A percentile compares a stretch with the other conserved stretches of the same genome.
Evolutionary conservation across 108 stramenopile genomes (phyloP).

Genomic region (Fistulifera pelliculosa): DNA sequence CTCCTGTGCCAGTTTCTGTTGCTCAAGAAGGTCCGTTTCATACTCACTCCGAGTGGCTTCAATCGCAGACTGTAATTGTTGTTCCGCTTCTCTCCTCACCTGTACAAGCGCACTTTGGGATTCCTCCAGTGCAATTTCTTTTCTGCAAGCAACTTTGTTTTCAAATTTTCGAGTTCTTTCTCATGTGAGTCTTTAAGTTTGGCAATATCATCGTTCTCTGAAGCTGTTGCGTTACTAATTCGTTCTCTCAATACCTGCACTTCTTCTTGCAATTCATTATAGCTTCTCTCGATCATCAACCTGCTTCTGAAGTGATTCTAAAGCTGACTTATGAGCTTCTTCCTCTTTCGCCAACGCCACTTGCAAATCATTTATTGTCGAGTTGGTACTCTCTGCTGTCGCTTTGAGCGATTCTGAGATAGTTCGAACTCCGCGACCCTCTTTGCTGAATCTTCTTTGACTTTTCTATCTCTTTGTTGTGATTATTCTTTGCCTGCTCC

Average conservation of each 20-base stretch:
- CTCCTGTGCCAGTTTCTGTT: too few relatives aligned
- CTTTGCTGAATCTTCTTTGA: not conserved
- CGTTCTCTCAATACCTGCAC: not conserved
- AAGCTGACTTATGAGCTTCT: slow-evolving; percentile 1
- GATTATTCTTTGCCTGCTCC: not conserved
- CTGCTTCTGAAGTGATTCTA: slow-evolving; percentile 1
- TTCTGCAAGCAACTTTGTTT: not conserved
- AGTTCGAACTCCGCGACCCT: not conserved
- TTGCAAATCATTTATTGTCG: not conserved
- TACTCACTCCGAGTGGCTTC: too few relatives aligned
- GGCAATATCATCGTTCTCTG: not conserved
- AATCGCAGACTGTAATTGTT: too few relatives aligned
- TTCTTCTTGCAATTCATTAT: not conserved
- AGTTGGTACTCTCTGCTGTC: not conserved
- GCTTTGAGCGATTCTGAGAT: not conserved
- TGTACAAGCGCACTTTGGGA: too few relatives aligned
- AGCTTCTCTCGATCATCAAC: not conserved
- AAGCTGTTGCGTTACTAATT: not conserved
- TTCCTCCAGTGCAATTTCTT: too few relatives aligned
- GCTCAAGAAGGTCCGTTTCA: too few relatives aligned
- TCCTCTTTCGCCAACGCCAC: not conserved
- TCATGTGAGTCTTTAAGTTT: not conserved
- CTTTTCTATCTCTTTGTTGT: not conserved
- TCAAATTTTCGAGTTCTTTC: not conserved
- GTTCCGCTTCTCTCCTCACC: too few relatives aligned